Conservation (phyloP, 2,329 filamentous ascomycete species). For the Microsporum audouinii region DNA sequence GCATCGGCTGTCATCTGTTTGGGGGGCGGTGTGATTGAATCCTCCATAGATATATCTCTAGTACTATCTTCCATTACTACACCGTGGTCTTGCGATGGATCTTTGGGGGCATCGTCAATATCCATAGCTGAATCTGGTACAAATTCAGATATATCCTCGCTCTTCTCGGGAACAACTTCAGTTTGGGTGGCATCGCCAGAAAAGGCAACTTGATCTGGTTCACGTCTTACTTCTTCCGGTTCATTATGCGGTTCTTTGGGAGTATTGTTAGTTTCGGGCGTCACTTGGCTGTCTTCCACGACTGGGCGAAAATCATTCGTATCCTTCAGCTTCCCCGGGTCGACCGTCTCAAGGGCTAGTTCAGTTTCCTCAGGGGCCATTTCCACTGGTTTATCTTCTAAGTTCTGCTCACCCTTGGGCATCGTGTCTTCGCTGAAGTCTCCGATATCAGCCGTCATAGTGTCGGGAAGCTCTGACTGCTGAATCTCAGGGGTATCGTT, state of each 20-base stretch:
- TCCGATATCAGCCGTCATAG: constrained; percentile 8
- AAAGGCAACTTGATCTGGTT: not conserved
- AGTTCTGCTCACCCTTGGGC: not conserved
- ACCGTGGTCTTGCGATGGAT: not conserved
- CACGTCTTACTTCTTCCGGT: not conserved
- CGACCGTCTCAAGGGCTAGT: not conserved
- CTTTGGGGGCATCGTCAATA: not conserved
- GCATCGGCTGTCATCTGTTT: too few species aligned
- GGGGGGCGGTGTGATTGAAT: not conserved
- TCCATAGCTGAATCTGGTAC: not conserved
- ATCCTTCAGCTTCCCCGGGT: not conserved
- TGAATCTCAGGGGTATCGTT: constrained; percentile 9
- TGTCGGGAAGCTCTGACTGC: constrained; percentile 1
- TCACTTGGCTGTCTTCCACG: not conserved
- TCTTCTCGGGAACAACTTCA: not conserved
- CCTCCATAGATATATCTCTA: not conserved
- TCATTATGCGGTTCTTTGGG: not conserved
- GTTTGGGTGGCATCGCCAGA: too few species aligned
- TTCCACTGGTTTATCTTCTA: not conserved
- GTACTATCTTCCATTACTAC: not conserved
- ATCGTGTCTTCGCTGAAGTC: constrained; percentile 14
- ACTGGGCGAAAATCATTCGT: not conserved
- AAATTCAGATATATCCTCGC: not conserved
- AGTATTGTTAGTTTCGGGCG: not conserved
- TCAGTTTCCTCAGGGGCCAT: not conserved